Conservation (phyloP, 331 rosid genomes). For the Stylosanthes scabra region DNA sequence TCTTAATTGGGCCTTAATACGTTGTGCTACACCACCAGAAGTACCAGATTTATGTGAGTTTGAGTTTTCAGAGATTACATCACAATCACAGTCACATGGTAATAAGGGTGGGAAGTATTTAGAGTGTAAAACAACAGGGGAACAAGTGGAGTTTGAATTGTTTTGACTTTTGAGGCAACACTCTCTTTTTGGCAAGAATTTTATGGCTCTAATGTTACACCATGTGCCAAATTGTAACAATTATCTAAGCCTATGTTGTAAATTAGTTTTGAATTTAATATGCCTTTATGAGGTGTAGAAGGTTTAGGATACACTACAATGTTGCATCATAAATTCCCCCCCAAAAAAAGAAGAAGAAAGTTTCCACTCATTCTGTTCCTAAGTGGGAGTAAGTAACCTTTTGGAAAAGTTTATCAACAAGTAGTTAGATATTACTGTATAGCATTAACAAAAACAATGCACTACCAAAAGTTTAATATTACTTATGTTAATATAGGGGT, state of each 20-base stretch:
- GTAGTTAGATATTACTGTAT: background rate
- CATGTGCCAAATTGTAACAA: conserved; percentile 43
- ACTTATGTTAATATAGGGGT: no score
- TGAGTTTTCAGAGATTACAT: conserved; percentile 59
- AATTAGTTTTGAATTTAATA: conserved; percentile 51
- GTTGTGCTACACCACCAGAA: conserved; percentile 92
- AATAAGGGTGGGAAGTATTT: conserved; percentile 53
- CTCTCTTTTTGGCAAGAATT: conserved; percentile 34
- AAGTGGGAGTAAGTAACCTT: background rate
- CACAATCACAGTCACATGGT: conserved; percentile 58
- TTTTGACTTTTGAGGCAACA: conserved; percentile 59
- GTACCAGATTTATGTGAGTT: conserved; percentile 75
- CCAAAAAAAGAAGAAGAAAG: no score
- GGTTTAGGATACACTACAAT: conserved; percentile 40
- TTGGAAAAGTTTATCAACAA: background rate
- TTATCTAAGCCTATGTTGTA: conserved; percentile 63
- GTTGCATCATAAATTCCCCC: background rate
- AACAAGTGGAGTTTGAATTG: conserved; percentile 91
- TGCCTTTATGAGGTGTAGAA: conserved; percentile 39
- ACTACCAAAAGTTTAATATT: no score
- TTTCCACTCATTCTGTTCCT: background rate
- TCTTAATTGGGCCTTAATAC: conserved; percentile 95
- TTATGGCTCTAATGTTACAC: conserved; percentile 6
- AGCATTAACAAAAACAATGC: no score
- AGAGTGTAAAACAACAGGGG: conserved; percentile 70